Evolutionary conservation across 73 alveolate species (phyloP).

Genomic region (Urostyla sp.): DNA sequence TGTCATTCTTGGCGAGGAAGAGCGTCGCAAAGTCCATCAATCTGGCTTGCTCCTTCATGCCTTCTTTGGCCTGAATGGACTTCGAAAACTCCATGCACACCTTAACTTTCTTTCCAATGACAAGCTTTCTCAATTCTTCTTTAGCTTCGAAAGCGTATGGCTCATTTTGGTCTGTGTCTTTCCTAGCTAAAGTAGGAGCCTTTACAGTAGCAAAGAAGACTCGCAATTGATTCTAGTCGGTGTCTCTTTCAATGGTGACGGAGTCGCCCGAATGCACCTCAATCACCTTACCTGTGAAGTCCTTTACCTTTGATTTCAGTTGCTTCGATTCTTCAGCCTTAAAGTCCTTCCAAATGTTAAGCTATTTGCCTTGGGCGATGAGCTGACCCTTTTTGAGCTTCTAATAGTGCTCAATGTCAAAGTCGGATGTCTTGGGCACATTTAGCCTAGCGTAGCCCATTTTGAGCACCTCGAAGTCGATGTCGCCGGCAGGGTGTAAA

Average conservation of each 20-base stretch:
- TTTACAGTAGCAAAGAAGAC: constrained; percentile 83
- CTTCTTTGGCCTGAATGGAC: constrained; percentile 54
- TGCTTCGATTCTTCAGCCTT: constrained; percentile 60
- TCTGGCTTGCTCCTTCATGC: constrained; percentile 57
- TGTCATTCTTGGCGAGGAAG: constrained; percentile 53
- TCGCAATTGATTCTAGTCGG: constrained; percentile 43
- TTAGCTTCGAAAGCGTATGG: constrained; percentile 95
- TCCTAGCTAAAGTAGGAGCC: constrained; percentile 82
- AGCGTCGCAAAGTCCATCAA: constrained; percentile 77
- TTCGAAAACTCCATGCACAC: constrained; percentile 78
- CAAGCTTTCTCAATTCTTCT: constrained; percentile 87
- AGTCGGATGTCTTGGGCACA: constrained; percentile 61
- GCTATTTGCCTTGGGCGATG: constrained; percentile 68
- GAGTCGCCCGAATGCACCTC: constrained; percentile 96
- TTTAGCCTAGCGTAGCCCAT: constrained; percentile 57
- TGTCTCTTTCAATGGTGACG: constrained; percentile 75
- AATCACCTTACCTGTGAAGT: constrained; percentile 70
- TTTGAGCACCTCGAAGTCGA: constrained; percentile 56
- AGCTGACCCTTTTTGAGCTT: constrained; percentile 64
- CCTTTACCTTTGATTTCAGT: constrained; percentile 58
- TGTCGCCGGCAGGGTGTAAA: constrained; percentile 72
- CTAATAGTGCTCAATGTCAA: constrained; percentile 65
- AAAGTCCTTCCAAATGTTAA: constrained; percentile 75
- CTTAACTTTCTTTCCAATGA: constrained; percentile 83
- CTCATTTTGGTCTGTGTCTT: constrained; percentile 76